phyloP scores from a whole-genome alignment of 179 eudicot species.

The Camellia oleifera region DNA sequence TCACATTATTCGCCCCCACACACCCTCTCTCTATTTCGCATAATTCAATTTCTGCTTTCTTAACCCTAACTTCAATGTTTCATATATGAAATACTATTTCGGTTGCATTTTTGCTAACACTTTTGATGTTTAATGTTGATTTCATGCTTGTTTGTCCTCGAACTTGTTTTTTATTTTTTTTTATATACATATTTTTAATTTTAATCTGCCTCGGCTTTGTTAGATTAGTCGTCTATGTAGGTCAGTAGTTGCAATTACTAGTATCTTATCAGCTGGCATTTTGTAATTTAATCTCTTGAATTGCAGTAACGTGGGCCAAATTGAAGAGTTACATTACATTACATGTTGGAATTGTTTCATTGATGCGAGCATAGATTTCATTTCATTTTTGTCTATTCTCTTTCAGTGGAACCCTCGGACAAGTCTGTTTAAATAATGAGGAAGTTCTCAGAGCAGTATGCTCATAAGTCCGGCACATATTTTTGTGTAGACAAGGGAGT shows the following conservation, averaged over 20 bases:
- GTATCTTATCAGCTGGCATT: background rate
- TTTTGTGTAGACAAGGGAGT: constrained; percentile 92
- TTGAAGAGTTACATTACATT: background rate
- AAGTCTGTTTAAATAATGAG: constrained; percentile 93
- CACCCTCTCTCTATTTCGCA: background rate
- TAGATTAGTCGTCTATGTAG: background rate
- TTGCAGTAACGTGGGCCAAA: background rate
- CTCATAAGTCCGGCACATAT: constrained; percentile 81
- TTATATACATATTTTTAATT: no score
- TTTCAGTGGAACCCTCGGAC: constrained; percentile 77
- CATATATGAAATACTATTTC: background rate
- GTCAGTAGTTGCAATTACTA: background rate
- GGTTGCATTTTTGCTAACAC: background rate
- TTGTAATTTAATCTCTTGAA: background rate
- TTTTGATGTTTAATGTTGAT: background rate
- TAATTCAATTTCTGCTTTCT: background rate
- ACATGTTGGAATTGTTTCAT: background rate
- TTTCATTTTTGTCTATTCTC: background rate
- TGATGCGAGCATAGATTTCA: background rate
- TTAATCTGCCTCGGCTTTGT: background rate
- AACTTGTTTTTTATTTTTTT: background rate
- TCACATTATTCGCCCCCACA: background rate
- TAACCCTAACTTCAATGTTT: constrained; percentile 2
- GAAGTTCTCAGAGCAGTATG: constrained; percentile 94
- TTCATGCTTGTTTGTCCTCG: constrained; percentile 1